Evolutionary conservation across 306 rosid genomes (phyloP).

Genomic region (apple (Malus domestica)): ASM211411v1 NC_041794.1:33229501-33230000

Average conservation of each 20-base stretch:
- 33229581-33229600: fast-evolving
- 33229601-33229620: no score
- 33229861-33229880: neutral
- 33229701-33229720: fast-evolving
- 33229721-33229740: no score
- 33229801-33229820: constrained; percentile 16
- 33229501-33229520: neutral
- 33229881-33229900: neutral
- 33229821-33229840: neutral
- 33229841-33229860: constrained; percentile 4
- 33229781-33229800: neutral
- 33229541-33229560: no score
- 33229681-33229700: no score
- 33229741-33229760: neutral
- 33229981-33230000: neutral
- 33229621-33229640: fast-evolving
- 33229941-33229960: neutral
- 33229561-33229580: no score
- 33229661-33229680: fast-evolving
- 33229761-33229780: neutral
- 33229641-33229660: fast-evolving
- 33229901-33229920: neutral
- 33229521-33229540: neutral
- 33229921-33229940: neutral
- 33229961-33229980: neutral